Base-by-base conservation (phyloP, 371 early-diverging fungal species). In the Saksenaea vasiformis region DNA sequence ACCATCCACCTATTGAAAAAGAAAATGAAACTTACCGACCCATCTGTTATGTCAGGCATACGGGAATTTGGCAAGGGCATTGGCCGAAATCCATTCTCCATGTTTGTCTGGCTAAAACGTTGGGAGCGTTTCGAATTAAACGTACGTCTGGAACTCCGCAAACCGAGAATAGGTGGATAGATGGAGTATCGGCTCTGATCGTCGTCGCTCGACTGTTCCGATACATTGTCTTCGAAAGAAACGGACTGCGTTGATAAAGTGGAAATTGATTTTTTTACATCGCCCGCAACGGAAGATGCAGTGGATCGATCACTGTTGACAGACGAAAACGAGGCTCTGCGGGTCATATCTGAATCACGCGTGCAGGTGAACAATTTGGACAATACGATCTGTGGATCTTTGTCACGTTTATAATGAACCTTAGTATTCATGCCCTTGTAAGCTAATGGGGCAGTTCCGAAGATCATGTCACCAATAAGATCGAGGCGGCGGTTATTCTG, bases 381-480 rank as follows among this genome's bases (percentile, higher is more conserved):
- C 15, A 88, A 61, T 38, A 88, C 78, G 43, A 88, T 75, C 68
- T 87, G 89, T 11, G 84, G 82, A 28, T 76, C 74, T 26, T 82
- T 82, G 36, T 82, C 85, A 38, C 77, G 63, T 61, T 84, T 74
- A 62, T 78, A 83, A 47, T 88, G 89, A 10, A 88, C 80, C 67
- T 85, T 88, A 43, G 86, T 85, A n/a, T 80, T 83, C 73, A 84
- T 85, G 47, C 89, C 89, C 67, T 88, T 88, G 69, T 87, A 87
- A 10, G 87, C 81, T 22, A 88, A 70, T 24, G 89, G 89, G 9
- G 87, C 84, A 10, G 86, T 84, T 37, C 89, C 89, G 66, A 88
- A 88, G 66, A 88, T 87, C 81, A 88, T 85, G 41, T 85, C 85
- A 2, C 83, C 85, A 58, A 82, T 77, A 15, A 81, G 57, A 66